phyloP scores from a whole-genome alignment of 805 yeast genomes.

The Saccharomycodes ludwigii region DNA sequence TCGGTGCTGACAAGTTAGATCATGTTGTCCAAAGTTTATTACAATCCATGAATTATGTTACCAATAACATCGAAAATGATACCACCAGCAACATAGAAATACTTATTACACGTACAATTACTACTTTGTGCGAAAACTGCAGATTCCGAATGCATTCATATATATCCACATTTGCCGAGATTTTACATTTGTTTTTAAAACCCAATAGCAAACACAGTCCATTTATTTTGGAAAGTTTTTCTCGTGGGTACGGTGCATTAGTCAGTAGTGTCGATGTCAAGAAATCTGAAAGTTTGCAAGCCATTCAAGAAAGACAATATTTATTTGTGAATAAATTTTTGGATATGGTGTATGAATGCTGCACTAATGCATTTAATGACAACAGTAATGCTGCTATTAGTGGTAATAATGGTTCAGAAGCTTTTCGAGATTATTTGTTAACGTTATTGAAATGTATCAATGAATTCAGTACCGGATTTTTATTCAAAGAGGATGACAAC shows the following conservation, averaged over 20 bases:
- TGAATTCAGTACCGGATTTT: conserved; percentile 1
- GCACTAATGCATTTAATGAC: conserved; percentile 1
- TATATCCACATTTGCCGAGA: conserved; percentile 14
- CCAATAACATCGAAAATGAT: too few relatives aligned
- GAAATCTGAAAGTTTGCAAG: too few relatives aligned
- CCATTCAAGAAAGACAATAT: conserved; percentile 1
- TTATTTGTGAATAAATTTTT: conserved; percentile 2
- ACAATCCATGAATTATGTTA: too few relatives aligned
- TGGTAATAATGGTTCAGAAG: too few relatives aligned
- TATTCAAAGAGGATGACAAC: neutral
- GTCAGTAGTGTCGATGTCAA: conserved; percentile 3
- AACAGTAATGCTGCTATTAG: too few relatives aligned
- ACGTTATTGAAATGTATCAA: conserved; percentile 5
- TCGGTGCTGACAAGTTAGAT: too few relatives aligned
- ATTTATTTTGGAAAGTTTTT: conserved; percentile 2
- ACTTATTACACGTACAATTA: conserved; percentile 17
- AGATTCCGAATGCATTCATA: conserved; percentile 16
- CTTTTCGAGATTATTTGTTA: conserved; percentile 5
- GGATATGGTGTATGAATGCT: conserved; percentile 7
- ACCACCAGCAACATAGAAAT: too few relatives aligned
- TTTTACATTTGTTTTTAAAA: conserved; percentile 23
- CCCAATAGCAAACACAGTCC: conserved; percentile 12
- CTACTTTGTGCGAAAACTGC: conserved; percentile 19
- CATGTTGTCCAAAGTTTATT: too few relatives aligned
- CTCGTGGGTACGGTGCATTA: conserved; percentile 1